Base-by-base conservation (phyloP, 2,329 filamentous ascomycete genomes). In the Polychaeton citri region DNA sequence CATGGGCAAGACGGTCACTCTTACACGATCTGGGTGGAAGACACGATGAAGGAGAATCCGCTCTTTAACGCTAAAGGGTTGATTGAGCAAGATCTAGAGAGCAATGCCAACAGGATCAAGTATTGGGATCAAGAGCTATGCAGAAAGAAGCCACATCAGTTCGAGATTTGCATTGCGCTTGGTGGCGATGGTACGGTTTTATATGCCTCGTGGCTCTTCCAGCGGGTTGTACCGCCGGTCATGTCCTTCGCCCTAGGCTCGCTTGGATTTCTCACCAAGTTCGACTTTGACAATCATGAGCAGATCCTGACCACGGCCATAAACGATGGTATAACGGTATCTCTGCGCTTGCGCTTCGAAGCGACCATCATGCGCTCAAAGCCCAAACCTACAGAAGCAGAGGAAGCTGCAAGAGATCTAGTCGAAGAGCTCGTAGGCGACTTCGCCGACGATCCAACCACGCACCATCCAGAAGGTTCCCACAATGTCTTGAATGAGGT, bases 191-290 rank as follows among this genome's bases (percentile, higher is more conserved):
- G 90, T n/a, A 98, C 90, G 0, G 88, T 98, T 5, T 66, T 98
- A 8, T 96, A 94, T 54, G 83, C 88, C 3, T 93, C 85, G 53
- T 96, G 88, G 87, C 68, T 98, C 1, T 98, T 98, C 57, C 90
- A 98, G 62, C 76, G 83, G 30, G 81, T 96, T 32, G 88, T 96
- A 0, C 90, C 90, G 5, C 90, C 90, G 0, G 85, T 95, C 1
- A 66, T 98, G 42, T 88, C 85, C 42, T 96, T 98, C 57, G 75
- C 86, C 1, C 66, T 96, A 7, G 90, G 90, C 6, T 94, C 87
- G 17, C 67, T 98, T 4, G 90, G 90, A 0, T 98, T 98, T 54
- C 64, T 98, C 45, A 96, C 90, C 18, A 95, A 95, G 54, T 96
- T 96, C 55, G 87, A 96, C 57, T 98, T 87, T 57, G 74, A 77